Conservation (phyloP, 306 rosid genomes). For the Vigna hirtella region DNA sequence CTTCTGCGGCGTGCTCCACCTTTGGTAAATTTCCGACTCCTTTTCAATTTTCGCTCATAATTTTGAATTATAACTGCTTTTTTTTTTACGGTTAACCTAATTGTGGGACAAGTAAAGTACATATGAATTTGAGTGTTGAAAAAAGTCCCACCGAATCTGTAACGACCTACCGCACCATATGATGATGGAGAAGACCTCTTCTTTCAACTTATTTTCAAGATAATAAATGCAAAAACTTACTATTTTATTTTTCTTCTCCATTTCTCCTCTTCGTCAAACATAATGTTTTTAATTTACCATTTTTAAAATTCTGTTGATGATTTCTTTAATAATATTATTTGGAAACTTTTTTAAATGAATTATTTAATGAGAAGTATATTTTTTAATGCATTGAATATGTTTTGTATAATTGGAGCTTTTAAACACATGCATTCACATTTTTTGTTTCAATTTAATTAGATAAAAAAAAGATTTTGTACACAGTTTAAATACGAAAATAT, state of each 20-base stretch:
- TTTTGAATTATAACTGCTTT: not conserved
- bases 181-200: not conserved
- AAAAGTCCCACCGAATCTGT: not conserved
- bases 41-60: not conserved
- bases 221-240: not conserved
- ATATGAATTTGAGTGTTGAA: not conserved
- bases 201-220: not conserved
- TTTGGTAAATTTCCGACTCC: slow-evolving; percentile 49
- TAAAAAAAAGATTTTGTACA: not conserved
- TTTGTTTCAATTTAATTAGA: not conserved
- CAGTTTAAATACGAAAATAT: not conserved
- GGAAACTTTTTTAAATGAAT: too few relatives aligned
- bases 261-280: not conserved
- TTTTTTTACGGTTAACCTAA: not conserved
- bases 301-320: not conserved
- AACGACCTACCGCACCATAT: not conserved
- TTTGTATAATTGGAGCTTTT: not conserved
- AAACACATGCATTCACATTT: not conserved
- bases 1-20: slow-evolving; percentile 67
- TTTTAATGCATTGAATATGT: too few relatives aligned
- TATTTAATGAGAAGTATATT: too few relatives aligned
- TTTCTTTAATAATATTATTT: not conserved
- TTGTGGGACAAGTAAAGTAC: not conserved
- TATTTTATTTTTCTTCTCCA: not conserved
- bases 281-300: not conserved